Conservation (phyloP, 2,329 filamentous ascomycete genomes). For the Paracamarosporium sp. region DNA sequence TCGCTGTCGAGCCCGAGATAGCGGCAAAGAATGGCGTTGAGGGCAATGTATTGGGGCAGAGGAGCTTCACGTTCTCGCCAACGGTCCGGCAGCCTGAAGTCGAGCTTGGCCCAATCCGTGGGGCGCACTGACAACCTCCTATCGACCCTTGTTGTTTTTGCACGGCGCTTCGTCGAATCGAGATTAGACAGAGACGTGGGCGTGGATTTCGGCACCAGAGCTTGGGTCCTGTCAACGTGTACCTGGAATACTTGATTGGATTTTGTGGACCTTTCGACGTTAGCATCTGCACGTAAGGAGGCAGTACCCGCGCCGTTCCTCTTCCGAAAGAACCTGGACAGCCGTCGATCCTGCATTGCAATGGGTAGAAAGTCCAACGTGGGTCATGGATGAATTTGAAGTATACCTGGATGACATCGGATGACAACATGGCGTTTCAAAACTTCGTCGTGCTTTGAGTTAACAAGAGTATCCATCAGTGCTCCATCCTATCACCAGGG, state of each 20-base stretch:
- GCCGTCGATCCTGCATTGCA: too few relatives aligned
- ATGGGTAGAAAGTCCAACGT: too few relatives aligned
- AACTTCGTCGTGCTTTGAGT: too few relatives aligned
- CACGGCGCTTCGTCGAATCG: not conserved
- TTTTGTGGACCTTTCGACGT: not conserved
- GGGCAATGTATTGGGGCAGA: slow-evolving; percentile 23
- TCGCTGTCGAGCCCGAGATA: slow-evolving; percentile 1
- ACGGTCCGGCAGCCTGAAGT: slow-evolving; percentile 20
- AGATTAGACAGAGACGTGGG: not conserved
- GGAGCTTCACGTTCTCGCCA: slow-evolving; percentile 22
- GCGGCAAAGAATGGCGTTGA: slow-evolving; percentile 29
- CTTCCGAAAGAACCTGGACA: too few relatives aligned
- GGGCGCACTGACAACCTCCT: slow-evolving; percentile 20
- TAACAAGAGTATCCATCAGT: too few relatives aligned
- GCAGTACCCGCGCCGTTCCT: too few relatives aligned
- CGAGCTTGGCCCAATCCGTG: slow-evolving; percentile 28
- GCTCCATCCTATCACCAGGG: too few relatives aligned
- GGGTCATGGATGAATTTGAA: too few relatives aligned
- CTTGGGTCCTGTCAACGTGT: too few relatives aligned
- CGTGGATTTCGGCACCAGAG: not conserved
- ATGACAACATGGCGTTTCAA: too few relatives aligned
- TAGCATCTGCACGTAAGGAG: too few relatives aligned
- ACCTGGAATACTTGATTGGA: not conserved
- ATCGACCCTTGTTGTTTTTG: slow-evolving; percentile 8
- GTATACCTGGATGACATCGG: too few relatives aligned